Evolutionary conservation across 768 basidiomycete species (phyloP).

Genomic region (Phaeotremella skinneri): DNA sequence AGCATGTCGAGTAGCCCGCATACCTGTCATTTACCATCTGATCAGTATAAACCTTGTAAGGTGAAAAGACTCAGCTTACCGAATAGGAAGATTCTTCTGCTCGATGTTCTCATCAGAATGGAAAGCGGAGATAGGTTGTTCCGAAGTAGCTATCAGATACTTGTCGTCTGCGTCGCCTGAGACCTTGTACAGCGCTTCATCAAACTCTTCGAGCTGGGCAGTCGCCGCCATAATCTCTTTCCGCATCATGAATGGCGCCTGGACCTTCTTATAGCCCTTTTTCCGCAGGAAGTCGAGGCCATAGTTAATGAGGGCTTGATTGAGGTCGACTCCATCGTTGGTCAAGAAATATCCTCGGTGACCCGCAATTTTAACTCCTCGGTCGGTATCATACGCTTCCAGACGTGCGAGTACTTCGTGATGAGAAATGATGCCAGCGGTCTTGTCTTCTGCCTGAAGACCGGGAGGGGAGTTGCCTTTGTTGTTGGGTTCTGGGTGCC

Average conservation of each 20-base stretch:
- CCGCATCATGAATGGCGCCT: conserved; percentile 98
- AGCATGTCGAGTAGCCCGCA: conserved; percentile 74
- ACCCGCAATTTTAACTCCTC: conserved; percentile 79
- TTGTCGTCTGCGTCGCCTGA: conserved; percentile 78
- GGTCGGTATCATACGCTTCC: conserved; percentile 94
- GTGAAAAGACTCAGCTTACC: conserved; percentile 54
- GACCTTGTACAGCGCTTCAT: conserved; percentile 97
- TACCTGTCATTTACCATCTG: conserved; percentile 41
- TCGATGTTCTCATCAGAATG: conserved; percentile 98
- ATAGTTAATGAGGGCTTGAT: conserved; percentile 91
- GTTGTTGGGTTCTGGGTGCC: conserved; percentile 74
- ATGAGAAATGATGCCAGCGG: conserved; percentile 81
- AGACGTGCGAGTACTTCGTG: conserved; percentile 91
- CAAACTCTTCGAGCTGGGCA: conserved; percentile 95
- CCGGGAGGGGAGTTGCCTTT: conserved; percentile 55
- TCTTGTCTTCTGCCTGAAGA: conserved; percentile 58
- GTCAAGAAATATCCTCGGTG: conserved; percentile 97
- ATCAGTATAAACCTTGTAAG: not conserved
- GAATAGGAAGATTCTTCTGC: conserved; percentile 84
- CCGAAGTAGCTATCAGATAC: conserved; percentile 97
- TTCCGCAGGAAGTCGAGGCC: conserved; percentile 87
- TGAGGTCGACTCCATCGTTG: conserved; percentile 92
- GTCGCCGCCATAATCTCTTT: conserved; percentile 97
- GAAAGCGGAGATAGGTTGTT: conserved; percentile 95
- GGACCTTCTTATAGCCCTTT: conserved; percentile 84